A percentile compares a stretch with the other conserved stretches of the same genome.
Conservation (phyloP, 495 filamentous ascomycete species). For the Penicillium pulvis region DNA sequence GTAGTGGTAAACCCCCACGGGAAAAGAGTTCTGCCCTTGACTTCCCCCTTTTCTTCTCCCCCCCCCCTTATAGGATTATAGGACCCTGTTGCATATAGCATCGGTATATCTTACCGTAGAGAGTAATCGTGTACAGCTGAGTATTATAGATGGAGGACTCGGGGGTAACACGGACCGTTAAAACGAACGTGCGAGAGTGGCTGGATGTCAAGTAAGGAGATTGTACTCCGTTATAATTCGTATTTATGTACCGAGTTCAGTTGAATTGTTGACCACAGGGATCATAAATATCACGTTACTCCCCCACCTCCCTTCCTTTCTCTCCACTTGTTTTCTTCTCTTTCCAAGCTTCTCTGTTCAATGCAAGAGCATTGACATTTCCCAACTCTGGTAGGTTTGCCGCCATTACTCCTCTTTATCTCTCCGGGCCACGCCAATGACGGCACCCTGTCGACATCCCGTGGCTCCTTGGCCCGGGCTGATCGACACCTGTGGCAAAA, state of each 20-base stretch:
- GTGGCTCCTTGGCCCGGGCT: constrained; percentile 16
- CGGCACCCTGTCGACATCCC: constrained; percentile 40
- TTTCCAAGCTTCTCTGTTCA: constrained; percentile 8
- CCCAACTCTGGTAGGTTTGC: constrained; percentile 1
- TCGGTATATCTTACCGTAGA: background rate
- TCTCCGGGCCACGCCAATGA: constrained; percentile 29
- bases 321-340: constrained; percentile 9
- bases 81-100: background rate
- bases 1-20: constrained; percentile 10
- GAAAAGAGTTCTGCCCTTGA: constrained; percentile 17
- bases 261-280: background rate
- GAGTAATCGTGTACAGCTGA: background rate
- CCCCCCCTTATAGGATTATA: background rate
- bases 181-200: constrained; percentile 3
- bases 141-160: no score
- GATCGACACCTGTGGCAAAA: constrained; percentile 35
- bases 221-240: background rate
- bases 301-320: constrained; percentile 15
- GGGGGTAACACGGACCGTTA: background rate
- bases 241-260: background rate
- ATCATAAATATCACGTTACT: constrained; percentile 27
- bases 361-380: constrained; percentile 11
- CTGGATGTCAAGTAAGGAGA: constrained; percentile 13
- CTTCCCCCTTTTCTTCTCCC: background rate
- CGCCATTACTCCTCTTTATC: background rate